phyloP scores from a whole-genome alignment of 306 rosid species.

The Pyrus bretschneideri region DNA sequence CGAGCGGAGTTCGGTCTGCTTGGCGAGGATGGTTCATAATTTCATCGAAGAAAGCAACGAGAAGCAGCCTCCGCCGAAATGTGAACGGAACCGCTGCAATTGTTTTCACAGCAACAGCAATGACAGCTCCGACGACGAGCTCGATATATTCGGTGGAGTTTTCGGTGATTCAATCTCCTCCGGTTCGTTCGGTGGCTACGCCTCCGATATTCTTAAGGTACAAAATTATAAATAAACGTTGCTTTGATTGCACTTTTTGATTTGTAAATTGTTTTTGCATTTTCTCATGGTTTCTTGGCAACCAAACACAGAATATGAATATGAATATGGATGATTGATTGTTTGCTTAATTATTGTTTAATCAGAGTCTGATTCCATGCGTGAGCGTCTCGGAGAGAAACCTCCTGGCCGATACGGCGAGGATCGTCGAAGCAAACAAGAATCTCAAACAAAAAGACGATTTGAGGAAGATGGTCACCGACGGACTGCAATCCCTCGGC shows the following conservation, averaged over 20 bases:
- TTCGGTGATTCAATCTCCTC: conserved; percentile 16
- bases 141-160: conserved; percentile 50
- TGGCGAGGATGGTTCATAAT: conserved; percentile 87
- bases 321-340: no score
- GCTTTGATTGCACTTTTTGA: background rate
- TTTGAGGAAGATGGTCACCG: no score
- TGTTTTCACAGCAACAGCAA: conserved; percentile 47
- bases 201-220: conserved; percentile 72
- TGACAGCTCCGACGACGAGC: conserved; percentile 85
- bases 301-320: background rate
- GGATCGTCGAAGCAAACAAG: conserved; percentile 42
- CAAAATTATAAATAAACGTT: background rate
- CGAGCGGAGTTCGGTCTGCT: conserved; percentile 49
- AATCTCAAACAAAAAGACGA: no score
- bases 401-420: conserved; percentile 78
- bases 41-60: conserved; percentile 79
- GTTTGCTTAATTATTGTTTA: no score
- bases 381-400: conserved; percentile 76
- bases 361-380: conserved; percentile 47
- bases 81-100: conserved; percentile 51
- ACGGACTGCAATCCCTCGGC: no score
- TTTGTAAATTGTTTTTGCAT: background rate
- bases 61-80: conserved; percentile 44
- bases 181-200: conserved; percentile 47
- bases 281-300: conserved; percentile 1